phyloP scores from a whole-genome alignment of 106 monocot species.

The Acorus gramineus region DNA sequence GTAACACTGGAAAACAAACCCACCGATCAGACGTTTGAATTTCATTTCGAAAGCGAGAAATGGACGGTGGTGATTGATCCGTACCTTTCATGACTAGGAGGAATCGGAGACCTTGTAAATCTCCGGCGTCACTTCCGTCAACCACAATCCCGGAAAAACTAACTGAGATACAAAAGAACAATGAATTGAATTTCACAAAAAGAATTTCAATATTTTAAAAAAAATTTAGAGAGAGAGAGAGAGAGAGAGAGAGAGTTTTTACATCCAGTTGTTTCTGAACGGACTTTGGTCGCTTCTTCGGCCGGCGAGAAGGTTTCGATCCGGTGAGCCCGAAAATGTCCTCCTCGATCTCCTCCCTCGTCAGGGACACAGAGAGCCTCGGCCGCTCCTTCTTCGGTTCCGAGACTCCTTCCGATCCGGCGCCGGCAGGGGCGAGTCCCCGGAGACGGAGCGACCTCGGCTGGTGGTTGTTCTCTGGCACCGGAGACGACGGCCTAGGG shows the following conservation, averaged over 20 bases:
- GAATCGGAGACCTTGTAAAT: neutral
- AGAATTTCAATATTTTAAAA: neutral
- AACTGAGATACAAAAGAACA: neutral
- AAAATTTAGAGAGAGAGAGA: too few relatives aligned
- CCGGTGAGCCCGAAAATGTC: slow-evolving; percentile 21
- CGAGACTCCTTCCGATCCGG: neutral
- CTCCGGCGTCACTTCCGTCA: slow-evolving; percentile 5
- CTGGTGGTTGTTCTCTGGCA: too few relatives aligned
- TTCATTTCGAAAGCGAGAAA: too few relatives aligned
- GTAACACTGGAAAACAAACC: too few relatives aligned
- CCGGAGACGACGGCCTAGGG: too few relatives aligned
- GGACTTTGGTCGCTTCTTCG: slow-evolving; percentile 6
- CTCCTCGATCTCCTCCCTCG: slow-evolving; percentile 24
- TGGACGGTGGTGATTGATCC: too few relatives aligned
- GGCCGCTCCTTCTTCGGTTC: neutral
- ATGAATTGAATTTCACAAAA: neutral
- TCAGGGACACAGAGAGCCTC: slow-evolving; percentile 13
- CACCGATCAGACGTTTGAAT: too few relatives aligned
- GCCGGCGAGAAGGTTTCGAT: slow-evolving; percentile 7
- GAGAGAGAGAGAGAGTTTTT: neutral
- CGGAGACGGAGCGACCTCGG: too few relatives aligned
- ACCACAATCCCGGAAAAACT: slow-evolving; percentile 7
- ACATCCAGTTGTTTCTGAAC: slow-evolving; percentile 16
- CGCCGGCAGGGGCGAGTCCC: neutral
- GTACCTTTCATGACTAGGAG: too few relatives aligned